phyloP scores from a whole-genome alignment of 106 monocot genomes.

The Dendrobium chrysotoxum region DNA sequence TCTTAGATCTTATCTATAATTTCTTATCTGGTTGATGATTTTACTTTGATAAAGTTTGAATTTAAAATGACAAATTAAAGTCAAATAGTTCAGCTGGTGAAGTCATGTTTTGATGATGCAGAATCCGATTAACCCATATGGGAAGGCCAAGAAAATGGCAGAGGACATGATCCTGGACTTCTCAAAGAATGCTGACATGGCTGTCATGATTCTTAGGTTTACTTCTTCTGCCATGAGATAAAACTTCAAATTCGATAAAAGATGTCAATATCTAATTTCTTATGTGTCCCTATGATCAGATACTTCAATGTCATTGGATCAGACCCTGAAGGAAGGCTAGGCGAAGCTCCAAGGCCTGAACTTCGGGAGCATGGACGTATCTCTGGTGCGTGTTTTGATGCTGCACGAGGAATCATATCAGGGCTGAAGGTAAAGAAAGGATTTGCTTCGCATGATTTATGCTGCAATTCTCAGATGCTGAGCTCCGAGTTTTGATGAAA shows the following conservation, averaged over 20 bases:
- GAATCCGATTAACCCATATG: constrained; percentile 32
- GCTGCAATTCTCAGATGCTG: background rate
- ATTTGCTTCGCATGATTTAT: background rate
- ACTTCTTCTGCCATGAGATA: background rate
- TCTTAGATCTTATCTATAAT: background rate
- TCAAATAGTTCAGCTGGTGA: background rate
- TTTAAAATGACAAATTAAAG: background rate
- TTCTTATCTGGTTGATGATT: background rate
- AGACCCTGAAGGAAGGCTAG: constrained; percentile 31
- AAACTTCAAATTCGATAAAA: background rate
- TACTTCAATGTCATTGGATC: constrained; percentile 40
- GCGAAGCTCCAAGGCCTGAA: constrained; percentile 38
- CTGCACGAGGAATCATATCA: constrained; percentile 23
- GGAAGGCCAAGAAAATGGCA: constrained; percentile 36
- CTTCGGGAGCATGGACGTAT: constrained; percentile 37
- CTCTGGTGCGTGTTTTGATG: constrained; percentile 40
- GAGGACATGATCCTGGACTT: constrained; percentile 36
- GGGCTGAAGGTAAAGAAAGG: constrained; percentile 25
- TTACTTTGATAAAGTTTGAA: background rate
- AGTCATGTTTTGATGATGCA: background rate
- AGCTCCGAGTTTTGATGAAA: background rate
- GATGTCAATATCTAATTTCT: background rate
- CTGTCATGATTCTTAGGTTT: constrained; percentile 32
- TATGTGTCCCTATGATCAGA: background rate
- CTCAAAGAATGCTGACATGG: constrained; percentile 27